Conservation (phyloP, 2,329 filamentous ascomycete genomes). For the Diplocarpon rosae region DNA sequence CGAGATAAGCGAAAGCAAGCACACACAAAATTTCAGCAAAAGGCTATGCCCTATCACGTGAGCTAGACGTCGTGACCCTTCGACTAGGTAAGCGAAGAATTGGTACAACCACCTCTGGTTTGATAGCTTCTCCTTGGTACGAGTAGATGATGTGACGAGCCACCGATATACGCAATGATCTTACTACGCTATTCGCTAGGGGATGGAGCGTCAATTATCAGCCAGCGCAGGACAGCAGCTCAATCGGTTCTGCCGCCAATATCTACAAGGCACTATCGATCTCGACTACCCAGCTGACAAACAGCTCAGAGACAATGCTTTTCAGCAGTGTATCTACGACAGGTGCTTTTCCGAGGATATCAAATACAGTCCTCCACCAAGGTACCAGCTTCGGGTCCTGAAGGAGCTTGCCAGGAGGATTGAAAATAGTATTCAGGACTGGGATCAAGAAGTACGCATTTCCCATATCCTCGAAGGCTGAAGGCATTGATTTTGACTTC, state of each 20-base stretch:
- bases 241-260: slow-evolving; percentile 58
- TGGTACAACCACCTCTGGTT: not conserved
- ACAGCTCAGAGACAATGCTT: slow-evolving; percentile 45
- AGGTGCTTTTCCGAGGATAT: slow-evolving; percentile 53
- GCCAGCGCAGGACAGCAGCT: slow-evolving; percentile 27
- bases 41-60: slow-evolving; percentile 1
- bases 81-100: not conserved
- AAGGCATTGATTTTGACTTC: slow-evolving; percentile 16
- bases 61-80: not conserved
- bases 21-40: slow-evolving; percentile 7
- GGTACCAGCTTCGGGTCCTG: slow-evolving; percentile 61
- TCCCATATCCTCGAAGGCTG: not conserved
- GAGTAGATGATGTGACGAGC: not conserved
- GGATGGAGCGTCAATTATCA: slow-evolving; percentile 23
- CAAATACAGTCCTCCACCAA: slow-evolving; percentile 48
- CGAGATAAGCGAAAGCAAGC: slow-evolving; percentile 13
- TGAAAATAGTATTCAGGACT: slow-evolving; percentile 65
- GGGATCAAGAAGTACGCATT: slow-evolving; percentile 72
- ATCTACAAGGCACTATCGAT: slow-evolving; percentile 59
- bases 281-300: slow-evolving; percentile 52
- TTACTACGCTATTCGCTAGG: slow-evolving; percentile 11
- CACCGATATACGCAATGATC: not conserved
- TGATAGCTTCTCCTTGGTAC: not conserved
- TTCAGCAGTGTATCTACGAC: slow-evolving; percentile 57
- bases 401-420: slow-evolving; percentile 62